Evolutionary conservation across 225 moss, liverwort and hornwort species (phyloP), one percentile per base, ranked within the genome.

Genomic region (Straminergon stramineum): DNA sequence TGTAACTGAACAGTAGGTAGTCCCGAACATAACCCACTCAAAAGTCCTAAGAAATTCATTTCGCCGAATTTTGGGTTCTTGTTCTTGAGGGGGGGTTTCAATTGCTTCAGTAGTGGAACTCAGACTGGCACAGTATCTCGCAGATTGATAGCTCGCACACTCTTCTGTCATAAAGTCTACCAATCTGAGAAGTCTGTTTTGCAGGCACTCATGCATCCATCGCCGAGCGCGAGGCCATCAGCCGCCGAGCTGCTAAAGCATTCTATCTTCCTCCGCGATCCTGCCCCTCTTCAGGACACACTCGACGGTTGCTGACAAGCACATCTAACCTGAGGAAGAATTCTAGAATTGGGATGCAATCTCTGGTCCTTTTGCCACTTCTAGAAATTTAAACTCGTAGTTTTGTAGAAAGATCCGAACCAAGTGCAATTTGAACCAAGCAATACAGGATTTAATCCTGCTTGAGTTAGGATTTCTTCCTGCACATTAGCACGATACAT

Each of bases 201-300:
- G 89, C 95, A 97, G 97, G 93, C 89, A 15, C 93, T 97, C 76
- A 94, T 97, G 96, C 85, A 94, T 89, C 94, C 93, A 79, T 88
- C 77, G 41, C 86, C 96, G 31, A 91, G 87, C 78, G 87, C 86
- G 32, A 94, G 97, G 74, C 97, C 97, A 79, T 90, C 95, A 84
- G 96, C 96, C 51, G 45, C 74, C 45, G 96, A 96, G 73, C 87
- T 97, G 82, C 92, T 97, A 51, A 91, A 89, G 79, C 93, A 96
- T 87, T 70, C 93, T 9, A 91, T 97, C 79, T 94, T 97, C 83
- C 92, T 86, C 73, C 89, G 88, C 8, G 91, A 93, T 83, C 15
- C 37, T 35, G 57, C 89, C 15, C 58, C 70, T 35, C 15, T 89
- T 87, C 67, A 67, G 62, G 69, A 88, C 56, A 48, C 88, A 65